These are phyloP conservation scores for Obba rivulosa DNA, from an alignment of 768 basidiomycete genomes.

Conservation along the genomic window DNA sequence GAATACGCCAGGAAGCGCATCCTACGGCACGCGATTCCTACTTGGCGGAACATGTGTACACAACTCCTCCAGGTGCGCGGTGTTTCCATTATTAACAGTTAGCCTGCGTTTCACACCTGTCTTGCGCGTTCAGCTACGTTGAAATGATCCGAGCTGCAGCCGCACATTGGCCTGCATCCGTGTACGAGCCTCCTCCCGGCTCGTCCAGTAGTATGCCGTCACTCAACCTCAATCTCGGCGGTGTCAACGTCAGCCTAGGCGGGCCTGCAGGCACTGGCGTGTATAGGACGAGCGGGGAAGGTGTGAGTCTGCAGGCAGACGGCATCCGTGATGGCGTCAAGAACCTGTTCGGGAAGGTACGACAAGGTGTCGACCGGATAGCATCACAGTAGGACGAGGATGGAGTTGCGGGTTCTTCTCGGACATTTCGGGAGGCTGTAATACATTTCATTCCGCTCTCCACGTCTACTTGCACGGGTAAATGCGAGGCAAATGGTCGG, in stretches of 20 bases:
- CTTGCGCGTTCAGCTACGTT: too few relatives aligned
- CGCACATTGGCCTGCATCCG: slow-evolving; percentile 51
- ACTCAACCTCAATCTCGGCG: slow-evolving; percentile 88
- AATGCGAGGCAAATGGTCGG: slow-evolving; percentile 16
- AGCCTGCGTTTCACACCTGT: neutral
- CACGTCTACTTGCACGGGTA: slow-evolving; percentile 4
- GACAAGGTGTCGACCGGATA: slow-evolving; percentile 71
- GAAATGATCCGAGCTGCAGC: slow-evolving; percentile 83
- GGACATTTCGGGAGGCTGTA: neutral
- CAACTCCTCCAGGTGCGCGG: slow-evolving; percentile 80
- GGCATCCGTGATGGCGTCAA: slow-evolving; percentile 86
- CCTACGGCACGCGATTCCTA: slow-evolving; percentile 69
- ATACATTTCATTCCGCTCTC: too few relatives aligned
- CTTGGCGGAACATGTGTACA: slow-evolving; percentile 95
- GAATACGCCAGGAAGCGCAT: slow-evolving; percentile 34
- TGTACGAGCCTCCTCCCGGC: slow-evolving; percentile 75
- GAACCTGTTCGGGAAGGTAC: slow-evolving; percentile 84
- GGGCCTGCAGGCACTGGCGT: slow-evolving; percentile 79
- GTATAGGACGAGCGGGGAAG: slow-evolving; percentile 75
- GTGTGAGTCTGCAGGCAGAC: slow-evolving; percentile 68
- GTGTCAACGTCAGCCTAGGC: slow-evolving; percentile 92
- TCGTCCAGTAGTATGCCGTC: slow-evolving; percentile 67
- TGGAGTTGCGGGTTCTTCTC: neutral
- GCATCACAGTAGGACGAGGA: slow-evolving; percentile 24
- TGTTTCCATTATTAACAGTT: neutral